Base-by-base conservation (phyloP, 2,329 filamentous ascomycete genomes). In the Ascomycota sp. region DNA sequence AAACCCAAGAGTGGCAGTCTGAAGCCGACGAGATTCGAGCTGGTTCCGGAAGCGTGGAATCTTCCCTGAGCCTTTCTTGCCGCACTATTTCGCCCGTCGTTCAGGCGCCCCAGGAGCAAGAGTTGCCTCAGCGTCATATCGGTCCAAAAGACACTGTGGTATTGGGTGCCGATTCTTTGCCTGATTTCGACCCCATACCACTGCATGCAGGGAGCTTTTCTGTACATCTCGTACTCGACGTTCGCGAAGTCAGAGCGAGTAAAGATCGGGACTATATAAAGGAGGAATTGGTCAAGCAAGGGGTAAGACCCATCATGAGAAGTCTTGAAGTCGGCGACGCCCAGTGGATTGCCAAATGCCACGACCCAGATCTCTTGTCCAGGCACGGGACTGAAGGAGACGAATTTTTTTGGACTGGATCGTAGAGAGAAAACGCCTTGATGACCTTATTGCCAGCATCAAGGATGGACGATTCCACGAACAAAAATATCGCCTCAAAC, bases 391-490 rank as follows among this genome's bases (percentile, higher is more conserved):
- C 58, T 2, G 67, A 75, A 42, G 70, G 74, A 11, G 64, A 70
- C 34, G 78, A 85, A 52, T 86, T 9, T 69, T 82, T 28, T 57
- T 89, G 4, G 79, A 86, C 47, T 81, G 74, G 61, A 79, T 89
- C 27, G 65, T 83, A 2, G 80, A 89, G 51, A 65, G 80, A 35
- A 89, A 89, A 46, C 63, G 80, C 7, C 62, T 85, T 0, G 79
- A 86, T 43, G 80, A 89, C 46, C 55, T 89, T 28, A 63, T 86
- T n/a, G 57, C 64, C 30, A 83, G 76, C 36, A 81, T 89, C 52
- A 82, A 78, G 47, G 80, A 86, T 36, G 77, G 78, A 1, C 70
- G 80, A 3, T 86, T 83, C 40, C 75, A 76, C 39, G 80, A 89
- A 46, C 80, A 89, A 45, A 86, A 89, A 45, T 86, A 83, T 44